Conservation (phyloP, 352 stramenopile genomes). For the Phytophthora pseudosyringae region DNA sequence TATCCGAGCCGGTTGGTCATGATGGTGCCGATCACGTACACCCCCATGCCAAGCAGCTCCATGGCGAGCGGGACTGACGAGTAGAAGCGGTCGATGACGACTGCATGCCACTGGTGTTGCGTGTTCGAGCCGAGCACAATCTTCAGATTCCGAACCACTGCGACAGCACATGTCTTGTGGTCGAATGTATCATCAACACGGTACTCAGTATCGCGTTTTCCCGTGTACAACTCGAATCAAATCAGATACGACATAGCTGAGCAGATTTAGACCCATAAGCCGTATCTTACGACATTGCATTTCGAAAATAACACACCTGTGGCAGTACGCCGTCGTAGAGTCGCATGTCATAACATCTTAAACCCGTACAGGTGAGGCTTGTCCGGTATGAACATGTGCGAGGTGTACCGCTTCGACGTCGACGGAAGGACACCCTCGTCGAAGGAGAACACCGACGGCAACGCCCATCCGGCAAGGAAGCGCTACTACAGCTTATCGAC, state of each 20-base stretch:
- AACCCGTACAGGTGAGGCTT: conserved; percentile 15
- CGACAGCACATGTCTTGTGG: too few species aligned
- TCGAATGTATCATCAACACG: too few species aligned
- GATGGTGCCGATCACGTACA: too few species aligned
- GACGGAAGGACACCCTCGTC: conserved; percentile 36
- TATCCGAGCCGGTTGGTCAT: too few species aligned
- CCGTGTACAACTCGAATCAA: conserved; percentile 18
- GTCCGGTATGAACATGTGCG: conserved; percentile 37
- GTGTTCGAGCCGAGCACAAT: too few species aligned
- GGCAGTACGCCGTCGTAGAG: conserved; percentile 11
- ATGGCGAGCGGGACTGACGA: too few species aligned
- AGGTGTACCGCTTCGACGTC: conserved; percentile 33
- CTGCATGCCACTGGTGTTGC: too few species aligned
- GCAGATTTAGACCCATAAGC: not conserved
- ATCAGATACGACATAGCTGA: conserved; percentile 8
- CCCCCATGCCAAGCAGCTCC: too few species aligned
- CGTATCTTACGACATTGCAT: conserved; percentile 10
- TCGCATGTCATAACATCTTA: conserved; percentile 29
- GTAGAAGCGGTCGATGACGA: too few species aligned
- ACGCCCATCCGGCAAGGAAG: conserved; percentile 9
- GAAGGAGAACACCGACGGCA: conserved; percentile 30
- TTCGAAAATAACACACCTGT: conserved; percentile 9
- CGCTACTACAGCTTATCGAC: not conserved
- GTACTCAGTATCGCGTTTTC: not conserved
- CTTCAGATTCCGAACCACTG: too few species aligned